Base-by-base conservation (phyloP, 768 basidiomycete genomes). In the Lepiota venenata region DNA sequence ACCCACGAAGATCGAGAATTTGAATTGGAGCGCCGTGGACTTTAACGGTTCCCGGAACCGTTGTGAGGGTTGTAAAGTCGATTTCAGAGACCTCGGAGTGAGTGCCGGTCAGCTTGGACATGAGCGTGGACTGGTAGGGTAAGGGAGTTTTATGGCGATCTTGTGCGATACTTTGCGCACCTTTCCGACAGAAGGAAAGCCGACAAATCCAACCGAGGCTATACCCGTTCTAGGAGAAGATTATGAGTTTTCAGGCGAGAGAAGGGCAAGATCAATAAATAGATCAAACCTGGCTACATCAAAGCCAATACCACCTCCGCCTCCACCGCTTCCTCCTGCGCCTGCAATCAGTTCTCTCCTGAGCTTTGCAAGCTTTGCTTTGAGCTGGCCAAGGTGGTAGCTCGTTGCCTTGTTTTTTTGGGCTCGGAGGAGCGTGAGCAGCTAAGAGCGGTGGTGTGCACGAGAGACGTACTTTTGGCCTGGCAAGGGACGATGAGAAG, bases 321-420 rank as follows among this genome's bases (percentile, higher is more conserved):
- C 94, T 0, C 95, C 95, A 9, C 92, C 87, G 18, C 91, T 80
- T 32, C 85, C 85, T 16, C 79, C 70, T 3, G 88, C 75, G 0
- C 90, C 85, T 9, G 82, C 77, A 61, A 99, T 93, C 51, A 99
- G 83, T 67, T 99, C 97, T 54, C 97, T 83, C 58, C 93, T 81
- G 43, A 98, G 87, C 69, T 99, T 99, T 47, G 97, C 97, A 49
- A 99, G 85, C 70, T 99, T 99, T 53, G 97, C 96, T 71, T 98
- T 98, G 68, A 98, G 85, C 74, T 95, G 92, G 50, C 95, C 95
- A 56, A 97, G 74, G 75, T 96, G 94, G 71, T 95, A 95, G 74
- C 91, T 93, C 61, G 91, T 93, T 74, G 91, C 91, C 83, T 93
- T 93, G 72, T 93, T 93, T 71, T 93, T 93, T 79, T 93, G 91